Evolutionary conservation across 371 early-diverging fungal genomes (phyloP).

Genomic region (Actinomortierella ambigua): DNA sequence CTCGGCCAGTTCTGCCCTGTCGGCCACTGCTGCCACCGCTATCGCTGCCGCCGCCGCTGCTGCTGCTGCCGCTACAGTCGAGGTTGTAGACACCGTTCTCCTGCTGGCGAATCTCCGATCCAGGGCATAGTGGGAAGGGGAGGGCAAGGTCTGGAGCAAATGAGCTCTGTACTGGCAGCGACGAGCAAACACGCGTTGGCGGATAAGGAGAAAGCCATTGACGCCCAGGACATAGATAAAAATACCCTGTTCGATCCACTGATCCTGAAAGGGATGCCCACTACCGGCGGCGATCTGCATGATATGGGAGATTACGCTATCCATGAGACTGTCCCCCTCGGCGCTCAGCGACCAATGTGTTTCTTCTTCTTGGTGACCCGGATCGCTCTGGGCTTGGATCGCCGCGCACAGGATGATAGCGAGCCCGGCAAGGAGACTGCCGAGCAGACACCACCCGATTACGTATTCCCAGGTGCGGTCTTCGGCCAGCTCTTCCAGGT

Average conservation of each 20-base stretch:
- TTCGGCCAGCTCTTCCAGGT: constrained; percentile 6
- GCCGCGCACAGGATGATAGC: constrained; percentile 16
- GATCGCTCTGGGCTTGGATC: constrained; percentile 5
- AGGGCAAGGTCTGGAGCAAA: constrained; percentile 30
- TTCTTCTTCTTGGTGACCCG: constrained; percentile 1
- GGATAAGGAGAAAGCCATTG: constrained; percentile 56
- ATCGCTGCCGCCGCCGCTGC: constrained; percentile 1
- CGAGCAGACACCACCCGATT: constrained; percentile 30
- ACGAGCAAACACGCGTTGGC: constrained; percentile 53
- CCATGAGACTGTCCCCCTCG: constrained; percentile 30
- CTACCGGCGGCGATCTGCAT: constrained; percentile 48
- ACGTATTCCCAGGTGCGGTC: constrained; percentile 34
- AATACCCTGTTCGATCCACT: constrained; percentile 50
- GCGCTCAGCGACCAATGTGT: constrained; percentile 19
- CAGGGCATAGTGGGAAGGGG: no score
- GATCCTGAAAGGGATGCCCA: constrained; percentile 47
- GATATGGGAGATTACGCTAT: constrained; percentile 47
- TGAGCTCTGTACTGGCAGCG: constrained; percentile 22
- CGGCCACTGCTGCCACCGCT: neutral
- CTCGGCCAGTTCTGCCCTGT: neutral
- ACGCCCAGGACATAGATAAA: constrained; percentile 59
- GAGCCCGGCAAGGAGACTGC: constrained; percentile 13
- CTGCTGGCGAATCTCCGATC: neutral
- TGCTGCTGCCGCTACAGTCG: no score
- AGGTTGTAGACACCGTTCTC: neutral